A percentile compares a stretch with the other conserved stretches of the same genome.
phyloP scores from a whole-genome alignment of 192 early-diverging fungal species.

The Entomortierella parvispora region DNA sequence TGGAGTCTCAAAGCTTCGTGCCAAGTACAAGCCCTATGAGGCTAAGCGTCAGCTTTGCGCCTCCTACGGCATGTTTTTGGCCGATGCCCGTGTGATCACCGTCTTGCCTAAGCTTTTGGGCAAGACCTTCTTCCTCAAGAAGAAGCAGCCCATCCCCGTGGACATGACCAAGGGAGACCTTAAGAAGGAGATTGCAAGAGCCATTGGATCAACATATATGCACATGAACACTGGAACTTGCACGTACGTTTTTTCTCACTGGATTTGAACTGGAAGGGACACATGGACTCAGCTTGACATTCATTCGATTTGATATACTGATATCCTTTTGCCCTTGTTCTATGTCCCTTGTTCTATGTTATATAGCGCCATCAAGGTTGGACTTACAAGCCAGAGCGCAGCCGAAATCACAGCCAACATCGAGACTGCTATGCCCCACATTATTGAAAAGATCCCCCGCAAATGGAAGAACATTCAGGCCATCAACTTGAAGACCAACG shows the following conservation, averaged over 20 bases:
- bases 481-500: conserved; percentile 84
- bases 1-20: conserved; percentile 79
- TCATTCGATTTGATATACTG: background rate
- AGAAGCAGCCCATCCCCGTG: conserved; percentile 85
- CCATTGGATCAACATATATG: conserved; percentile 72
- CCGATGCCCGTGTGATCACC: conserved; percentile 84
- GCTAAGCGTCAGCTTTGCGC: conserved; percentile 78
- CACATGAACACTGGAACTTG: conserved; percentile 67
- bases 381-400: conserved; percentile 65
- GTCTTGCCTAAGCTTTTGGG: conserved; percentile 83
- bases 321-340: background rate
- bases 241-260: conserved; percentile 57
- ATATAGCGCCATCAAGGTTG: conserved; percentile 77
- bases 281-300: too few species aligned
- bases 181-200: conserved; percentile 68
- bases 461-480: conserved; percentile 89
- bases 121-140: conserved; percentile 83
- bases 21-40: conserved; percentile 85
- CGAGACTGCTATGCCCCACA: conserved; percentile 62
- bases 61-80: conserved; percentile 87
- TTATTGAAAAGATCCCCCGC: conserved; percentile 76
- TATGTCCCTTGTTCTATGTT: conserved; percentile 21
- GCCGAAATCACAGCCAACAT: conserved; percentile 83
- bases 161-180: conserved; percentile 70
- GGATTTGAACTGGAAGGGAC: background rate